These are phyloP conservation scores for Rubroboletus satanas DNA, from an alignment of 768 basidiomycete species.

Conservation along the genomic window DNA sequence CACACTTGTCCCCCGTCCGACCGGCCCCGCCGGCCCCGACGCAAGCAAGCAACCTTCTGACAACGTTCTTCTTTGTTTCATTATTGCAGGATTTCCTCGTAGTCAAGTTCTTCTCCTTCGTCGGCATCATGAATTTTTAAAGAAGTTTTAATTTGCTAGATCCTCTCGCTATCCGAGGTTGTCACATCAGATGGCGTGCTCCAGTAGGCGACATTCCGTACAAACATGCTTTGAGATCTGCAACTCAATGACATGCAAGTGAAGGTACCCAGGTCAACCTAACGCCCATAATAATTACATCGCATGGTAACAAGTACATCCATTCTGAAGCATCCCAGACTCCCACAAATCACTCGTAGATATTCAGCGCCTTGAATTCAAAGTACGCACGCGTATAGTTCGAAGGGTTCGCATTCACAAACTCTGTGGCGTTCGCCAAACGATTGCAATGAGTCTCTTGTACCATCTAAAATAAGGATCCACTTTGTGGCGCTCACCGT, in stretches of 20 bases:
- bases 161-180: no score
- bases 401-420: background rate
- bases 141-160: background rate
- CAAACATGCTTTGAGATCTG: background rate
- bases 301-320: no score
- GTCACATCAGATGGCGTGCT: background rate
- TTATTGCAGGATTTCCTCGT: background rate
- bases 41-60: background rate
- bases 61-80: background rate
- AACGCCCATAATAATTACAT: background rate
- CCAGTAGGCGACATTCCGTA: background rate
- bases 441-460: background rate
- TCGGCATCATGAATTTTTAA: background rate
- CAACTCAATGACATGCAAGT: background rate
- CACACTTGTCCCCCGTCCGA: no score
- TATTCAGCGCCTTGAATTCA: slow-evolving; percentile 4
- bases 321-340: background rate
- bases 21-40: no score
- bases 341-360: background rate
- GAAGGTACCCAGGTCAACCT: background rate
- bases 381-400: slow-evolving; percentile 2
- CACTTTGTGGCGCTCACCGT: slow-evolving; percentile 14
- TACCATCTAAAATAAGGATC: background rate
- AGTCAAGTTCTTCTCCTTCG: background rate
- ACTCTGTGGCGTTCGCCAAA: background rate